These are phyloP conservation scores for Pugionium dolabratum DNA, from an alignment of 345 rosid species.

Conservation along the genomic window DNA sequence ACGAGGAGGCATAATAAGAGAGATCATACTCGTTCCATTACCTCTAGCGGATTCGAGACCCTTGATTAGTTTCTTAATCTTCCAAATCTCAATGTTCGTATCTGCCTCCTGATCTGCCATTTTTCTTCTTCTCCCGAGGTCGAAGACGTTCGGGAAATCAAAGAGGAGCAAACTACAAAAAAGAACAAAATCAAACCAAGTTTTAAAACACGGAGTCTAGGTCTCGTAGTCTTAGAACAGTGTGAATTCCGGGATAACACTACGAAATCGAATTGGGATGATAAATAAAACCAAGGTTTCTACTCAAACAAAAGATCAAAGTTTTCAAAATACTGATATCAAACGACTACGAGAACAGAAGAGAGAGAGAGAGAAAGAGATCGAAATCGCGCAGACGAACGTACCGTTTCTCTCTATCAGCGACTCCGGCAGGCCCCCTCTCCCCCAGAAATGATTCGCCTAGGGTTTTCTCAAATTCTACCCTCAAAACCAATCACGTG, in stretches of 20 bases:
- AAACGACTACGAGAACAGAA: slow-evolving; percentile 3
- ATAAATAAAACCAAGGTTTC: not conserved
- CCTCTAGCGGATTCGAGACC: slow-evolving; percentile 91
- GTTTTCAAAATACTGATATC: not conserved
- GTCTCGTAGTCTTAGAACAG: not conserved
- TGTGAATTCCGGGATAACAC: slow-evolving; percentile 8
- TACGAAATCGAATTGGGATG: slow-evolving; percentile 4
- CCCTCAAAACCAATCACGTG: slow-evolving; percentile 22
- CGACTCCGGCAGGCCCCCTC: slow-evolving; percentile 32
- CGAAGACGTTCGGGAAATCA: slow-evolving; percentile 22
- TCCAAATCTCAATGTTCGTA: slow-evolving; percentile 93
- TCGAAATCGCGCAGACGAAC: slow-evolving; percentile 1
- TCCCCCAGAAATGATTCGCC: slow-evolving; percentile 20
- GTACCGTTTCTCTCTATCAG: slow-evolving; percentile 40
- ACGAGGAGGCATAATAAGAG: slow-evolving; percentile 95
- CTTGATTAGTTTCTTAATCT: slow-evolving; percentile 86
- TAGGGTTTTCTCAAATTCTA: slow-evolving; percentile 39
- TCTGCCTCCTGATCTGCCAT: slow-evolving; percentile 84
- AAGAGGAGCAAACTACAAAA: slow-evolving; percentile 15
- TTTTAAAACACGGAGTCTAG: not conserved
- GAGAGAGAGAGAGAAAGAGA: not conserved
- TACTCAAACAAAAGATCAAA: slow-evolving; percentile 6
- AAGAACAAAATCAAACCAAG: not conserved
- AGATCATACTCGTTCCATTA: slow-evolving; percentile 94
- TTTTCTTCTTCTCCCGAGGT: slow-evolving; percentile 43